Conservation (phyloP, 164 flowering plant genomes). For the grape (Vitis vinifera) region DNA sequence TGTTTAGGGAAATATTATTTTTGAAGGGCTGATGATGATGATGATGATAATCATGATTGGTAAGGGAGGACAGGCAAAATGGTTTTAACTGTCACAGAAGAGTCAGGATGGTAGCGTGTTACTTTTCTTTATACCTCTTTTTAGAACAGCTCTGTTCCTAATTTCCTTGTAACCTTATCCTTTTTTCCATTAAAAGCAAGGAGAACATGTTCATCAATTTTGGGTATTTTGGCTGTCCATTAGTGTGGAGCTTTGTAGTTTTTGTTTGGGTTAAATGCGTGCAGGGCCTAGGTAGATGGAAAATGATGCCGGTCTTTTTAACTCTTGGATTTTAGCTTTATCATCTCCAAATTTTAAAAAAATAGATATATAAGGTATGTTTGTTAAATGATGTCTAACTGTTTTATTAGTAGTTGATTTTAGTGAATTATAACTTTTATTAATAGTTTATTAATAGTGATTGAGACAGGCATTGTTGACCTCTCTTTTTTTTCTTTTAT, state of each 20-base stretch:
- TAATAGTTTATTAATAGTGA: no score
- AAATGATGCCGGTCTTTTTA: no score
- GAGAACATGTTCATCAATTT: neutral
- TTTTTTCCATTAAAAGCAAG: neutral
- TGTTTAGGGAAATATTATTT: constrained; percentile 8
- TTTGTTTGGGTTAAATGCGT: no score
- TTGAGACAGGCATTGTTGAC: no score
- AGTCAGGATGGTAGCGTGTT: neutral
- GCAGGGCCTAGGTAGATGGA: no score
- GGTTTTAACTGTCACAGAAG: neutral
- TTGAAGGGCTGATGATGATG: constrained; percentile 23
- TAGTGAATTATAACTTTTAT: no score
- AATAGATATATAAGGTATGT: no score
- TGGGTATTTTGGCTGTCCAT: neutral
- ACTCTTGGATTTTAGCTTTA: no score
- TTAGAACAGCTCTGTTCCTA: constrained; percentile 1
- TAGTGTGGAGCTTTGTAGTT: neutral
- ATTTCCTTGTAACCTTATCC: neutral
- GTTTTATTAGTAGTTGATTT: no score
- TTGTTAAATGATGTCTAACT: no score
- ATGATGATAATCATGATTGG: neutral
- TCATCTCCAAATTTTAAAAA: no score
- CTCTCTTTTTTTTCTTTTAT: no score
- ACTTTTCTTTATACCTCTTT: neutral
- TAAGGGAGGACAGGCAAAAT: neutral